A percentile compares a stretch with the other conserved stretches of the same genome.
phyloP scores from a whole-genome alignment of 495 filamentous ascomycete genomes.

The Podospora didyma region DNA sequence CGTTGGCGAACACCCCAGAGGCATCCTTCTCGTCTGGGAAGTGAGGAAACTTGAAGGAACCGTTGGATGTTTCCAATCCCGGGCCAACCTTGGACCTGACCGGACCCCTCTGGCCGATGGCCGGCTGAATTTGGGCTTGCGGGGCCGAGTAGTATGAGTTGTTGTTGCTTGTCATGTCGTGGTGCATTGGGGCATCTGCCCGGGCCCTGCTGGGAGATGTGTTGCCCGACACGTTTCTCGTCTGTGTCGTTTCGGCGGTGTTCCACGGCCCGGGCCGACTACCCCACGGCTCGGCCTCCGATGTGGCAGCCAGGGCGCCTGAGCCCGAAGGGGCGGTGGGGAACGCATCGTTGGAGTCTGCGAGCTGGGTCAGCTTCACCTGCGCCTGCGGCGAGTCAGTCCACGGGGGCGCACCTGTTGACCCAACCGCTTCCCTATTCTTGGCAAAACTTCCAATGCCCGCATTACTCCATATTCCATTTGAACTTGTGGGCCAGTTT shows the following conservation, averaged over 20 bases:
- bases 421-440: constrained; percentile 34
- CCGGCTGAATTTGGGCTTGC: constrained; percentile 12
- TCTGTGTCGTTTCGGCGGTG: constrained; percentile 38
- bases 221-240: constrained; percentile 21
- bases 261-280: constrained; percentile 49
- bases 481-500: constrained; percentile 46
- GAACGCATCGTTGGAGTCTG: constrained; percentile 36
- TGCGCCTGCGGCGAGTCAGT: not conserved
- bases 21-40: constrained; percentile 31
- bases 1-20: not conserved
- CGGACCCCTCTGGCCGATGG: constrained; percentile 16
- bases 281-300: constrained; percentile 55
- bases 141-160: constrained; percentile 38
- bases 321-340: constrained; percentile 49
- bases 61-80: constrained; percentile 4
- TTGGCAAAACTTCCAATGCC: constrained; percentile 46
- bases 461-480: constrained; percentile 58
- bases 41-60: constrained; percentile 6
- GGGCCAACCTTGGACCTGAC: constrained; percentile 10
- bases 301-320: constrained; percentile 59
- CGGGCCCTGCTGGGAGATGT: constrained; percentile 29
- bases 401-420: constrained; percentile 39
- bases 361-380: constrained; percentile 16
- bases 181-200: constrained; percentile 25
- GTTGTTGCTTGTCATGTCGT: constrained; percentile 35